Evolutionary conservation across 1,284 basidiomycete genomes (phyloP).

Genomic region (Cryptococcus sp.): DNA sequence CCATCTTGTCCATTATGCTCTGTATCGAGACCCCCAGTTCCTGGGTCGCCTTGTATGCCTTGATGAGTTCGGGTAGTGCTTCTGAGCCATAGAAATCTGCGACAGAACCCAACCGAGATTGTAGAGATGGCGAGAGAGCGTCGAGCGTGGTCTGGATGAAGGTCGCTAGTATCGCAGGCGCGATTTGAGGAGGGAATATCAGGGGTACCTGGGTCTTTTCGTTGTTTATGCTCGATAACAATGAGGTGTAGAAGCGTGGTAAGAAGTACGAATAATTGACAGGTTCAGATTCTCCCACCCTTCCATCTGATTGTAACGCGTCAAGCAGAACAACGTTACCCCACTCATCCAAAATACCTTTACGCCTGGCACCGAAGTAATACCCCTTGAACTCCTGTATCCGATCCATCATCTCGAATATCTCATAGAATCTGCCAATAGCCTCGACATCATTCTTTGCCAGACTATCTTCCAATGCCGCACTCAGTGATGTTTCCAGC

Average conservation of each 20-base stretch:
- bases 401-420: conserved; percentile 83
- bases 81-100: conserved; percentile 60
- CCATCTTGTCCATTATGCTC: conserved; percentile 65
- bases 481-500: conserved; percentile 80
- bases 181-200: conserved; percentile 61
- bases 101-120: conserved; percentile 66
- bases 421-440: conserved; percentile 60
- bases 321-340: conserved; percentile 56
- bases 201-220: conserved; percentile 70
- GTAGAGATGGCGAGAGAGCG: conserved; percentile 69
- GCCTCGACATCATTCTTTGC: conserved; percentile 61
- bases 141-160: conserved; percentile 77
- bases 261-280: conserved; percentile 62
- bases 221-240: conserved; percentile 60
- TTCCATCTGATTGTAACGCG: conserved; percentile 23
- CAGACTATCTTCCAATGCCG: conserved; percentile 77
- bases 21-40: conserved; percentile 69
- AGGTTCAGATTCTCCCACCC: conserved; percentile 21
- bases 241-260: conserved; percentile 56
- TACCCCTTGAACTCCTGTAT: conserved; percentile 87
- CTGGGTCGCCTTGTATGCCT: conserved; percentile 66
- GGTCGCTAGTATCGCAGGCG: conserved; percentile 68
- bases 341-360: conserved; percentile 65
- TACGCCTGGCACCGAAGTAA: conserved; percentile 77
- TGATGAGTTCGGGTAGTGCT: conserved; percentile 66